Conservation (phyloP, 2,329 filamentous ascomycete species). For the Coniochaeta hoffmannii region DNA sequence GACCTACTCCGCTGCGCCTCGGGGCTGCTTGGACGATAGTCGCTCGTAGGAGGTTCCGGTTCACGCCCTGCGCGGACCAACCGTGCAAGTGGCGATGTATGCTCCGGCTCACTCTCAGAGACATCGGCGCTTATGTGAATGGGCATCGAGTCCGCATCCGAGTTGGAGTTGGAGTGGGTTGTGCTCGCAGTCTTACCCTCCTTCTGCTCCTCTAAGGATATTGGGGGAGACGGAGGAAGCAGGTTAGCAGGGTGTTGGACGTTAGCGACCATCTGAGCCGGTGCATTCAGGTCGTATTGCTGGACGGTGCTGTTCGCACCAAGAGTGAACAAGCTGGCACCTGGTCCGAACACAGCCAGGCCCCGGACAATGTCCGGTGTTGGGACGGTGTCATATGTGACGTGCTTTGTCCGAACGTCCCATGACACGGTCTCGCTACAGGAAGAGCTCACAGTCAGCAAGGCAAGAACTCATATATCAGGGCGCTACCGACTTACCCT, state of each 20-base stretch:
- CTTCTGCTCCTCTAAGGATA: constrained; percentile 67
- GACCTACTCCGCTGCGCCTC: constrained; percentile 47
- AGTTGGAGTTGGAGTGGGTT: constrained; percentile 20
- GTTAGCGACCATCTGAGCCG: constrained; percentile 72
- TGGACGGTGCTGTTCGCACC: constrained; percentile 84
- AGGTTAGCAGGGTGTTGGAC: constrained; percentile 78
- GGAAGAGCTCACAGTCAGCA: constrained; percentile 20
- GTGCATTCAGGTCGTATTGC: constrained; percentile 88
- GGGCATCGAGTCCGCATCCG: constrained; percentile 47
- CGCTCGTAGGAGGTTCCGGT: constrained; percentile 51
- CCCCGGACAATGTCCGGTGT: constrained; percentile 76
- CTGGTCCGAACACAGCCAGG: constrained; percentile 81
- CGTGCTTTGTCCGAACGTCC: constrained; percentile 97
- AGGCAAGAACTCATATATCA: constrained; percentile 3
- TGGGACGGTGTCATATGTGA: constrained; percentile 82
- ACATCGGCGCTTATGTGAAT: constrained; percentile 49
- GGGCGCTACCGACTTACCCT: constrained; percentile 52
- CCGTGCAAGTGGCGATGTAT: constrained; percentile 67
- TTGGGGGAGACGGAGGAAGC: constrained; percentile 73
- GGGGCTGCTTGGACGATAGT: constrained; percentile 60
- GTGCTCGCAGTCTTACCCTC: constrained; percentile 40
- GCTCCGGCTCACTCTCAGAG: constrained; percentile 72
- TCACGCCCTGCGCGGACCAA: constrained; percentile 62
- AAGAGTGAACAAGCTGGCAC: constrained; percentile 85
- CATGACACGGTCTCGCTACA: constrained; percentile 84